These are phyloP conservation scores for Albifimbria verrucaria DNA, from an alignment of 2,329 filamentous ascomycete genomes.

Conservation along the genomic window DNA sequence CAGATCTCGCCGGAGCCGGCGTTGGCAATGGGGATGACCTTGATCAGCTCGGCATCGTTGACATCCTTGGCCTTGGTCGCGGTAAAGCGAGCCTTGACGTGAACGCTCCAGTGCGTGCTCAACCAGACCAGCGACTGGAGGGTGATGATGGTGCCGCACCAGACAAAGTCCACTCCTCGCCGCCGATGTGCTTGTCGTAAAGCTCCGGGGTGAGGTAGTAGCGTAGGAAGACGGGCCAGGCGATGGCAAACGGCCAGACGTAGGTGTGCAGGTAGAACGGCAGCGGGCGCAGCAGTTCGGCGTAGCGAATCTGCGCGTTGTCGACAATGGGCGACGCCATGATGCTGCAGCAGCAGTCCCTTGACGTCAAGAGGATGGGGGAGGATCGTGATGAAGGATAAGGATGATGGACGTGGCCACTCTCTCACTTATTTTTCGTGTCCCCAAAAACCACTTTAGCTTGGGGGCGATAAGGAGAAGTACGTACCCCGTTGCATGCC, in stretches of 20 bases:
- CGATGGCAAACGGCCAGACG: slow-evolving; percentile 85
- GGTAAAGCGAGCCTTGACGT: slow-evolving; percentile 78
- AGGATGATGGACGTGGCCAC: too few species aligned
- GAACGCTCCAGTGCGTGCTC: slow-evolving; percentile 96
- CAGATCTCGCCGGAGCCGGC: slow-evolving; percentile 89
- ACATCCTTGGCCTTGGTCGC: slow-evolving; percentile 67
- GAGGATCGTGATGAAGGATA: too few species aligned
- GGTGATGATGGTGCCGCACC: slow-evolving; percentile 83
- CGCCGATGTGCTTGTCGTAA: slow-evolving; percentile 88
- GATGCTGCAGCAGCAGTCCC: slow-evolving; percentile 8
- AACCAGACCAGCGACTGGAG: slow-evolving; percentile 88
- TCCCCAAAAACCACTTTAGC: too few species aligned
- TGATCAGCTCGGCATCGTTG: slow-evolving; percentile 78
- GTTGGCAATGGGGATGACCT: slow-evolving; percentile 86
- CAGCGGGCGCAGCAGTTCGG: slow-evolving; percentile 84
- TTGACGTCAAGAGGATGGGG: neutral
- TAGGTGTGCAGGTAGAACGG: slow-evolving; percentile 80
- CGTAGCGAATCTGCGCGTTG: slow-evolving; percentile 82
- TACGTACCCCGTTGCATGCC: neutral
- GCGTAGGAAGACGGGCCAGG: slow-evolving; percentile 89
- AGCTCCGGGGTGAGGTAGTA: slow-evolving; percentile 79
- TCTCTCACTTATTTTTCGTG: too few species aligned
- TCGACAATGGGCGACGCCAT: slow-evolving; percentile 80
- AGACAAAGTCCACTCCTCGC: slow-evolving; percentile 99
- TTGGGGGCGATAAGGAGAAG: too few species aligned